These are phyloP conservation scores for Erigeron canadensis DNA, from an alignment of 129 eudicot genomes.

Conservation along the genomic window DNA sequence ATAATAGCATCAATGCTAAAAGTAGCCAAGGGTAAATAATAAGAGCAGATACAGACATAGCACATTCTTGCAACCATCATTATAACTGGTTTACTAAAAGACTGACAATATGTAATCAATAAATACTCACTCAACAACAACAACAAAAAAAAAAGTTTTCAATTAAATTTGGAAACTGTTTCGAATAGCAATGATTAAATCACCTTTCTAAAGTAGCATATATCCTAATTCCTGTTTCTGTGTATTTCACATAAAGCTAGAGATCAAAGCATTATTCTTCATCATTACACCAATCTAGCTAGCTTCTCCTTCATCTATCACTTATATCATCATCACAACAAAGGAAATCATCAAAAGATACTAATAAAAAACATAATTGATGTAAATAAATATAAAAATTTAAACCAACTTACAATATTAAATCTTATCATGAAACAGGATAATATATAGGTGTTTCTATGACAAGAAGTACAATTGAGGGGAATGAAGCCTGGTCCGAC, in stretches of 20 bases:
- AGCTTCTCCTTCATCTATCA: constrained; percentile 12
- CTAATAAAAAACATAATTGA: background rate
- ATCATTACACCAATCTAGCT: constrained; percentile 47
- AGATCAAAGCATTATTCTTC: constrained; percentile 19
- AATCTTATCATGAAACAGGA: too few species aligned
- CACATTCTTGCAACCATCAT: background rate
- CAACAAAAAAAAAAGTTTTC: constrained; percentile 13
- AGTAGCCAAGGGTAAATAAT: constrained; percentile 14
- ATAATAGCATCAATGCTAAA: constrained; percentile 36
- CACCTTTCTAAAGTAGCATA: constrained; percentile 18
- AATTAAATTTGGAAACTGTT: background rate
- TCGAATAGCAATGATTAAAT: constrained; percentile 29
- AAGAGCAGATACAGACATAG: constrained; percentile 26
- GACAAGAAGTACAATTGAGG: constrained; percentile 60
- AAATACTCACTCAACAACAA: constrained; percentile 20
- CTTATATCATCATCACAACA: too few species aligned
- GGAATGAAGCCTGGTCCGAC: constrained; percentile 99
- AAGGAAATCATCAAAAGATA: constrained; percentile 11
- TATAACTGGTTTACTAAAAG: background rate
- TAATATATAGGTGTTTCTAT: too few species aligned
- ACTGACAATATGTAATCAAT: constrained; percentile 34
- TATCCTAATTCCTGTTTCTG: constrained; percentile 12
- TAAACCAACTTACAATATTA: constrained; percentile 14
- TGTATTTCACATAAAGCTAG: constrained; percentile 4
- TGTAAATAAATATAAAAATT: background rate